phyloP scores from a whole-genome alignment of 208 protist genomes.

The Leishmania lainsoni region DNA sequence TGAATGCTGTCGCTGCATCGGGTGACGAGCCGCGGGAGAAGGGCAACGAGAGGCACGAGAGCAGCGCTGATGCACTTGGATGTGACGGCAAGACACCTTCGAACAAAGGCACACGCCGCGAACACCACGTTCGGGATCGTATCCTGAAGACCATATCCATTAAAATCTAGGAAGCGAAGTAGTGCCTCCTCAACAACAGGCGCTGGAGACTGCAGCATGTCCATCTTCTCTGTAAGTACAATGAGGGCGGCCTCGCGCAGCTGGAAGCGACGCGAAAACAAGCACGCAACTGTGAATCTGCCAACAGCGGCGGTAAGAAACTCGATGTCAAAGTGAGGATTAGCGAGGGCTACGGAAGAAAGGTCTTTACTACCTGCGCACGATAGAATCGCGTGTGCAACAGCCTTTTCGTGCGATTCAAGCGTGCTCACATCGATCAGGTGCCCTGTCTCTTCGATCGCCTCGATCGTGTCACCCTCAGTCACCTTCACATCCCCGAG shows the following conservation, averaged over 20 bases:
- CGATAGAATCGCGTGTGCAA: conserved; percentile 38
- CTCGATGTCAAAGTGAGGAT: conserved; percentile 33
- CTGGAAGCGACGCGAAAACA: conserved; percentile 76
- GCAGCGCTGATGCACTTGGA: conserved; percentile 42
- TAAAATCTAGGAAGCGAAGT: conserved; percentile 80
- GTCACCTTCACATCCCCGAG: background rate
- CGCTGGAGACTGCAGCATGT: conserved; percentile 16
- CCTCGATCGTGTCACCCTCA: conserved; percentile 13
- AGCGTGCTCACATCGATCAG: conserved; percentile 13
- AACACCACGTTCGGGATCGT: conserved; percentile 76
- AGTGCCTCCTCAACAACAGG: conserved; percentile 56
- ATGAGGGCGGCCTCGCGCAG: conserved; percentile 77
- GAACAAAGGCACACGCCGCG: conserved; percentile 71
- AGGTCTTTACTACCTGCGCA: conserved; percentile 27
- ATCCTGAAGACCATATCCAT: conserved; percentile 81
- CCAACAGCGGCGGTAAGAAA: conserved; percentile 48
- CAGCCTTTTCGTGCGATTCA: conserved; percentile 24
- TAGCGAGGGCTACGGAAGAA: conserved; percentile 12
- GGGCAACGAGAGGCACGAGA: conserved; percentile 43
- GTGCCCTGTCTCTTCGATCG: conserved; percentile 12
- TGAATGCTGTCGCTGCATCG: conserved; percentile 72
- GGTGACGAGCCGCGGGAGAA: conserved; percentile 77
- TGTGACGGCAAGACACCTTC: conserved; percentile 57
- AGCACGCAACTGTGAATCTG: conserved; percentile 62
- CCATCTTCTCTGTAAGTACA: conserved; percentile 46